A percentile compares a stretch with the other conserved stretches of the same genome.
These are phyloP conservation scores for Leucosporidium scottii DNA, from an alignment of 768 basidiomycete species.

Conservation along the genomic window DNA sequence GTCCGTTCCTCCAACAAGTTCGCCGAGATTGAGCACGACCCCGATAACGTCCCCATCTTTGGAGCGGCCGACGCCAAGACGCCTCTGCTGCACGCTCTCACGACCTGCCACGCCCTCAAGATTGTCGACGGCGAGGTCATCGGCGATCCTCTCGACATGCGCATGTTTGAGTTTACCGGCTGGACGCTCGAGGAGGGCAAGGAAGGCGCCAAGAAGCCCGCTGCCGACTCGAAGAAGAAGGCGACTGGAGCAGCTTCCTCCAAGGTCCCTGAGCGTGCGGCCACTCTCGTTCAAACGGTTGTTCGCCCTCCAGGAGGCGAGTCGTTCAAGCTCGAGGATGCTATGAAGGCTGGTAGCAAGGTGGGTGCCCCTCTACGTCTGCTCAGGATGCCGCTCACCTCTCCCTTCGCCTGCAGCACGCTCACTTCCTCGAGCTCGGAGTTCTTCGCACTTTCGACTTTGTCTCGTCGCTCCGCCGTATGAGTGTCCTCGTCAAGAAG, in stretches of 20 bases:
- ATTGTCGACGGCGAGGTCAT: constrained; percentile 78
- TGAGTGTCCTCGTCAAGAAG: constrained; percentile 96
- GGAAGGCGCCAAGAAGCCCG: constrained; percentile 46
- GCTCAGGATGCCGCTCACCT: not conserved
- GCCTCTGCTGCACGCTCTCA: constrained; percentile 80
- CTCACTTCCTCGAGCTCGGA: constrained; percentile 93
- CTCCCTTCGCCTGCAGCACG: constrained; percentile 54
- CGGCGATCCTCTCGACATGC: constrained; percentile 90
- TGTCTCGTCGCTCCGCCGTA: constrained; percentile 80
- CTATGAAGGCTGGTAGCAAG: constrained; percentile 65
- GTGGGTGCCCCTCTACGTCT: constrained; percentile 45
- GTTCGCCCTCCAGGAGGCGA: constrained; percentile 92
- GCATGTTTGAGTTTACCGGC: constrained; percentile 95
- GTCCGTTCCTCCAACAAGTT: constrained; percentile 67
- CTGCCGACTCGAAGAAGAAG: constrained; percentile 37
- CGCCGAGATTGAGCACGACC: constrained; percentile 79
- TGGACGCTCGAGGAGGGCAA: constrained; percentile 95
- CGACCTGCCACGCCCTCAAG: constrained; percentile 94
- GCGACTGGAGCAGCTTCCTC: constrained; percentile 25
- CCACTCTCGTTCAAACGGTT: constrained; percentile 89
- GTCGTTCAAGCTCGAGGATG: constrained; percentile 85
- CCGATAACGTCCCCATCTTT: constrained; percentile 68
- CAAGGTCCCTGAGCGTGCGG: constrained; percentile 52
- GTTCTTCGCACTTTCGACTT: constrained; percentile 96
- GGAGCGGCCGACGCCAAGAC: constrained; percentile 59